phyloP scores from a whole-genome alignment of 345 rosid species.

The Mercurialis annua region DNA sequence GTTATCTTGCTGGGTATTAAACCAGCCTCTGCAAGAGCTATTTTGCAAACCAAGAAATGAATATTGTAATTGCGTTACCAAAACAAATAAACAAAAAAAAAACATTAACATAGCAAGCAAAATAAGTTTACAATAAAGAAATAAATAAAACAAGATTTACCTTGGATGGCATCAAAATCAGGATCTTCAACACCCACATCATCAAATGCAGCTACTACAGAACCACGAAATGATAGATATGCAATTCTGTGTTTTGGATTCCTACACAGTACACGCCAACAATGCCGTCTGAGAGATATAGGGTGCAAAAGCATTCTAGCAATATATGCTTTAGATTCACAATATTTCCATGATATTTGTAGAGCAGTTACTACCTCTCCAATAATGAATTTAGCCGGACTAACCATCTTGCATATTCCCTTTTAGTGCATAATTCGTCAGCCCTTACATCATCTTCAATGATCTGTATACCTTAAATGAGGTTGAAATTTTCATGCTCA shows the following conservation, averaged over 20 bases:
- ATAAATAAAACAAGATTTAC: conserved; percentile 38
- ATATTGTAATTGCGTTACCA: background rate
- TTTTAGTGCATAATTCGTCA: conserved; percentile 72
- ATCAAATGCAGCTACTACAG: conserved; percentile 60
- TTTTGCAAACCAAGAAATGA: conserved; percentile 22
- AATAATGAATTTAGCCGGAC: conserved; percentile 52
- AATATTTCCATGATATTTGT: background rate
- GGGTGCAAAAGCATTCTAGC: conserved; percentile 15
- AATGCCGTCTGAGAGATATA: conserved; percentile 17
- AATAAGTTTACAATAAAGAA: no score
- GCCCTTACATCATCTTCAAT: conserved; percentile 54
- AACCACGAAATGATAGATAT: conserved; percentile 54
- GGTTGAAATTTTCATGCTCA: conserved; percentile 40
- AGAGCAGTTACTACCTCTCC: conserved; percentile 58
- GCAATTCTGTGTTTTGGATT: conserved; percentile 67
- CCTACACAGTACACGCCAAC: conserved; percentile 33
- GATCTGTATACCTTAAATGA: conserved; percentile 59
- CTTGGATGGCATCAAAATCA: conserved; percentile 65
- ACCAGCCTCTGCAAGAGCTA: conserved; percentile 88
- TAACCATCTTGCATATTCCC: conserved; percentile 89
- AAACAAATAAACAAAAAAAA: no score
- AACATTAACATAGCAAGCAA: conserved; percentile 7
- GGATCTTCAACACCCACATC: conserved; percentile 60
- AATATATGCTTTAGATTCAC: background rate
- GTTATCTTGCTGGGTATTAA: conserved; percentile 58